Evolutionary conservation across 768 basidiomycete species (phyloP).

Genomic region (Gymnopilus junonius): DNA sequence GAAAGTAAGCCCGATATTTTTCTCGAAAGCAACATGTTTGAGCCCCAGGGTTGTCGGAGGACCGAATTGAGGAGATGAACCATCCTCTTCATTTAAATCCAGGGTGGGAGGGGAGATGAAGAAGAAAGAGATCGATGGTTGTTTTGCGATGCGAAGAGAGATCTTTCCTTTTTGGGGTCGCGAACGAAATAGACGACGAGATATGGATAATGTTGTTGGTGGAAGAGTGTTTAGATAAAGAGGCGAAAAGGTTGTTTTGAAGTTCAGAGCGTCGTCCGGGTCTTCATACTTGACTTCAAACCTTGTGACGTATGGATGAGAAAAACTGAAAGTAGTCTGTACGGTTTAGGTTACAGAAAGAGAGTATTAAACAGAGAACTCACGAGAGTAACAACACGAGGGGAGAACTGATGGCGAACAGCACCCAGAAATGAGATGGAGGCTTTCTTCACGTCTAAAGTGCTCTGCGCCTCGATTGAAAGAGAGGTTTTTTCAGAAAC

Average conservation of each 20-base stretch:
- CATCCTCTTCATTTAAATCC: slow-evolving; percentile 28
- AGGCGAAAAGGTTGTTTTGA: slow-evolving; percentile 42
- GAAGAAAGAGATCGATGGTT: slow-evolving; percentile 43
- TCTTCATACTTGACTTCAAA: slow-evolving; percentile 54
- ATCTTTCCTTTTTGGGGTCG: slow-evolving; percentile 52
- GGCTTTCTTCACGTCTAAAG: slow-evolving; percentile 26
- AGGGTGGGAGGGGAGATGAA: slow-evolving; percentile 47
- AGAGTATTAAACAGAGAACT: not conserved
- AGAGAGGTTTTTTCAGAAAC: slow-evolving; percentile 50
- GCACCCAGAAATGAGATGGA: slow-evolving; percentile 63
- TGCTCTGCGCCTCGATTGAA: slow-evolving; percentile 42
- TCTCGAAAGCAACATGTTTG: slow-evolving; percentile 47
- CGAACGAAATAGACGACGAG: slow-evolving; percentile 56
- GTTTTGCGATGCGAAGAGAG: slow-evolving; percentile 37
- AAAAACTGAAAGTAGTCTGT: slow-evolving; percentile 44
- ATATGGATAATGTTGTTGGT: slow-evolving; percentile 46
- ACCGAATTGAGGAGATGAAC: slow-evolving; percentile 17
- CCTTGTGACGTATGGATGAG: slow-evolving; percentile 44
- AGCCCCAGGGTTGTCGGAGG: slow-evolving; percentile 58
- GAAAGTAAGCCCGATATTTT: slow-evolving; percentile 53
- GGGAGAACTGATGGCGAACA: slow-evolving; percentile 77
- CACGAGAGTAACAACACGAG: slow-evolving; percentile 57
- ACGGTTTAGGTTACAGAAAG: slow-evolving; percentile 10
- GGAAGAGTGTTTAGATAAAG: slow-evolving; percentile 32
- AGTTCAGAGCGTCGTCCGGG: slow-evolving; percentile 46